phyloP scores from a whole-genome alignment of 345 rosid species.

The Citrus hindsii region DNA sequence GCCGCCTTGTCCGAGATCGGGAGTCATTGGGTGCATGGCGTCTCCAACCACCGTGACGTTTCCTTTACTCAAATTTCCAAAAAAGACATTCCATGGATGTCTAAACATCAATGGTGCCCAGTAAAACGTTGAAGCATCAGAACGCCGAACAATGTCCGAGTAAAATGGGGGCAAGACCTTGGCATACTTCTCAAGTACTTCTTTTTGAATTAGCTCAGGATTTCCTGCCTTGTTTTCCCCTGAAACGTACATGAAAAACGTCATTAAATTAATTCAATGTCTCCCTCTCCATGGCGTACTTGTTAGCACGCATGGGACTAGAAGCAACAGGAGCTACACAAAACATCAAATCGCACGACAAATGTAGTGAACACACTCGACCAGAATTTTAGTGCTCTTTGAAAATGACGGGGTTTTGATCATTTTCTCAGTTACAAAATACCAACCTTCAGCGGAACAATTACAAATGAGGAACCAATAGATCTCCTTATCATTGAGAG shows the following conservation, averaged over 20 bases:
- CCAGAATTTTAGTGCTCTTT: too few relatives aligned
- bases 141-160: constrained; percentile 18
- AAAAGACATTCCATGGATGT: constrained; percentile 36
- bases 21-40: constrained; percentile 58
- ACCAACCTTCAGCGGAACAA: constrained; percentile 19
- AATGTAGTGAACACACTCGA: too few relatives aligned
- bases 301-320: too few relatives aligned
- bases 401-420: too few relatives aligned
- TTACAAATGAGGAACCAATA: constrained; percentile 21
- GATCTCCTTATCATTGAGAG: constrained; percentile 30
- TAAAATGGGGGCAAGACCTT: constrained; percentile 22
- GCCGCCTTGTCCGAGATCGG: constrained; percentile 49
- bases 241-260: constrained; percentile 3
- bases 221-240: constrained; percentile 7
- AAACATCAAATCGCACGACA: not conserved
- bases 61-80: constrained; percentile 29
- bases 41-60: constrained; percentile 46
- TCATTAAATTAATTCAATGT: too few relatives aligned
- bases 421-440: too few relatives aligned
- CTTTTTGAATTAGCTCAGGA: constrained; percentile 23
- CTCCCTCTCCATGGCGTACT: too few relatives aligned
- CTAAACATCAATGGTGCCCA: constrained; percentile 31
- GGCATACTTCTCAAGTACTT: constrained; percentile 17
- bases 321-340: too few relatives aligned
- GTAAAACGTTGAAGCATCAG: constrained; percentile 26